Evolutionary conservation across 2,329 filamentous ascomycete genomes (phyloP).

Genomic region (Cercospora zeae-maydis): DNA sequence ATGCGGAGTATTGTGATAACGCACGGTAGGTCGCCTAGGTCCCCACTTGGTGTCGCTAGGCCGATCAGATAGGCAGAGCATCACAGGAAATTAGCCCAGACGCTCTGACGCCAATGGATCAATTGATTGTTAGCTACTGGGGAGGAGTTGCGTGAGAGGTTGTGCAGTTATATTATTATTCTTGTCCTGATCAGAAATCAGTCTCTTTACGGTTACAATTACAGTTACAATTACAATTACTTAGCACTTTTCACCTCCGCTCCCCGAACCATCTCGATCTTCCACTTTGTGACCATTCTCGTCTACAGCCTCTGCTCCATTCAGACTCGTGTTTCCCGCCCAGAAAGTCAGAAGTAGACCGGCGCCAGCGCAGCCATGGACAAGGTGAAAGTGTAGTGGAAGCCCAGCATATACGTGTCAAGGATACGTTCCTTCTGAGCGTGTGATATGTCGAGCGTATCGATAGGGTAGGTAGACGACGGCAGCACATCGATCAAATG

Average conservation of each 20-base stretch:
- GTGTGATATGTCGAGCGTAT: not conserved
- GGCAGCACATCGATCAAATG: not conserved
- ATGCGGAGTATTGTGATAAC: not conserved
- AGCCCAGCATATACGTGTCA: not conserved
- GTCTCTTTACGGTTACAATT: no score
- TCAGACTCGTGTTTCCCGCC: not conserved
- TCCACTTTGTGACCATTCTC: not conserved
- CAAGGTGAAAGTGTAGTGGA: not conserved
- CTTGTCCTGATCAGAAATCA: no score
- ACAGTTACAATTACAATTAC: no score
- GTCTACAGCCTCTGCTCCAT: not conserved
- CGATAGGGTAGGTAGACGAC: not conserved
- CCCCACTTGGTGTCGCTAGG: not conserved
- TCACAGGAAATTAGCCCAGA: not conserved
- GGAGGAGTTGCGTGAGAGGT: no score
- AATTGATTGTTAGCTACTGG: no score
- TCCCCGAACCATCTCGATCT: no score
- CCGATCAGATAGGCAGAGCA: not conserved
- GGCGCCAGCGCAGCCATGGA: not conserved
- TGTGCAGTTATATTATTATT: no score
- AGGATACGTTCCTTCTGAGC: not conserved
- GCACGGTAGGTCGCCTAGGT: not conserved
- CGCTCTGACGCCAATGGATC: not conserved
- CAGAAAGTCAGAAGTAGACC: not conserved
- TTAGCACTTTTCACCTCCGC: no score